Evolutionary conservation across 495 filamentous ascomycete species (phyloP).

Genomic region (Xylaria nigripes): DNA sequence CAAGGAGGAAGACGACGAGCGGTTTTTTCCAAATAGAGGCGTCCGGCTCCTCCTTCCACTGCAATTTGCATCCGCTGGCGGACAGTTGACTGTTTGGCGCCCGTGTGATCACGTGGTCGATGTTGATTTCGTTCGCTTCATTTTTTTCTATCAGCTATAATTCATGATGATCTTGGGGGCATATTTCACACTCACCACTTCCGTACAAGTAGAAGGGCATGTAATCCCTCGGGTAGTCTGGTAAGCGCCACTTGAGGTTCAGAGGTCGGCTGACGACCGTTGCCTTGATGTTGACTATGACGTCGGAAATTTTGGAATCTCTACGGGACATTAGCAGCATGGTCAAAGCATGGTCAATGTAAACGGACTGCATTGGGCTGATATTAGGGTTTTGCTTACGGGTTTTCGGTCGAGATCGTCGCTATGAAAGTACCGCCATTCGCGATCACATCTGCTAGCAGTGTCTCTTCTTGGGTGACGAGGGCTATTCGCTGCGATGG

Average conservation of each 20-base stretch:
- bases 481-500: constrained; percentile 15
- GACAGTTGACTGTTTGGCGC: constrained; percentile 29
- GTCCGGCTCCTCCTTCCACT: constrained; percentile 8
- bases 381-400: neutral
- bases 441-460: constrained; percentile 11
- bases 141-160: neutral
- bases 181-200: constrained; percentile 4
- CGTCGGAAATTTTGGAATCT: constrained; percentile 14
- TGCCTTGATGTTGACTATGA: constrained; percentile 21
- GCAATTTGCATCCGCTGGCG: constrained; percentile 18
- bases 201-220: constrained; percentile 45
- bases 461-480: constrained; percentile 13
- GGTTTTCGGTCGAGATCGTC: constrained; percentile 12
- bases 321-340: neutral
- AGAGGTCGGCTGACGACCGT: constrained; percentile 15
- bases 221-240: constrained; percentile 21
- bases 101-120: constrained; percentile 33
- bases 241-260: constrained; percentile 26
- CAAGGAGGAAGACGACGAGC: constrained; percentile 18
- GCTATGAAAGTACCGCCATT: constrained; percentile 12
- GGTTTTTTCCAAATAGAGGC: constrained; percentile 7
- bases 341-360: too few relatives aligned
- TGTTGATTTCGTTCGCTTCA: constrained; percentile 18
- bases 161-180: neutral
- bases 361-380: too few relatives aligned